Evolutionary conservation across 2,329 filamentous ascomycete species (phyloP).

Genomic region (Huntiella omanensis): DNA sequence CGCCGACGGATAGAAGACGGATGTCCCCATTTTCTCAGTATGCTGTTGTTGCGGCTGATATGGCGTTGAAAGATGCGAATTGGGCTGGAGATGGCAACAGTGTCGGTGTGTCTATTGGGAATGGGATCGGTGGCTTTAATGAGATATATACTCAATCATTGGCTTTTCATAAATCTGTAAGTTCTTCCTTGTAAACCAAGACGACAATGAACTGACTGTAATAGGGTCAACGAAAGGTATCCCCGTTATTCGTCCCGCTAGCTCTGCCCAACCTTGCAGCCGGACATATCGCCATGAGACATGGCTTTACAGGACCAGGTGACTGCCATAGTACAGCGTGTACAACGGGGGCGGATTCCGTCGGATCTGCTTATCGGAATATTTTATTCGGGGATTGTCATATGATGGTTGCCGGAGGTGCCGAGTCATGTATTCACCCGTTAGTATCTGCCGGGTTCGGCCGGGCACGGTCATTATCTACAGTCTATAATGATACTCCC

Average conservation of each 20-base stretch:
- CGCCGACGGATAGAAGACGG: constrained; percentile 40
- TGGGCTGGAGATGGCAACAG: constrained; percentile 47
- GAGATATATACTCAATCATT: constrained; percentile 75
- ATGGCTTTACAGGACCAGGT: constrained; percentile 79
- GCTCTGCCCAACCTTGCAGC: constrained; percentile 89
- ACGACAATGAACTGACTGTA: neutral
- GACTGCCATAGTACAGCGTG: constrained; percentile 88
- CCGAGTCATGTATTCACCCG: constrained; percentile 91
- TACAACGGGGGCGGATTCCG: constrained; percentile 85
- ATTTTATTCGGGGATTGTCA: constrained; percentile 82
- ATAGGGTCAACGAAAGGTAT: constrained; percentile 82
- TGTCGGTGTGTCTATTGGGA: constrained; percentile 83
- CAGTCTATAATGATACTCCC: constrained; percentile 57
- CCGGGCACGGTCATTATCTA: constrained; percentile 68
- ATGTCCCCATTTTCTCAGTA: constrained; percentile 91
- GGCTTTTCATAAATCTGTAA: constrained; percentile 52
- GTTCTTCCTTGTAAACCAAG: constrained; percentile 14
- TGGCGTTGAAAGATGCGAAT: constrained; percentile 66
- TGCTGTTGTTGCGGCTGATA: constrained; percentile 66
- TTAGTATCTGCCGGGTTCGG: constrained; percentile 84
- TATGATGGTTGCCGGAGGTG: constrained; percentile 89
- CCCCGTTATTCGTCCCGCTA: constrained; percentile 80
- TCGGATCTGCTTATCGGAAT: constrained; percentile 85
- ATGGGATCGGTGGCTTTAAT: constrained; percentile 85
- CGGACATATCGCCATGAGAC: constrained; percentile 83